Evolutionary conservation across 2,329 filamentous ascomycete species (phyloP), one percentile per base, ranked within the genome.

Genomic region (Penicillium sp.): DNA sequence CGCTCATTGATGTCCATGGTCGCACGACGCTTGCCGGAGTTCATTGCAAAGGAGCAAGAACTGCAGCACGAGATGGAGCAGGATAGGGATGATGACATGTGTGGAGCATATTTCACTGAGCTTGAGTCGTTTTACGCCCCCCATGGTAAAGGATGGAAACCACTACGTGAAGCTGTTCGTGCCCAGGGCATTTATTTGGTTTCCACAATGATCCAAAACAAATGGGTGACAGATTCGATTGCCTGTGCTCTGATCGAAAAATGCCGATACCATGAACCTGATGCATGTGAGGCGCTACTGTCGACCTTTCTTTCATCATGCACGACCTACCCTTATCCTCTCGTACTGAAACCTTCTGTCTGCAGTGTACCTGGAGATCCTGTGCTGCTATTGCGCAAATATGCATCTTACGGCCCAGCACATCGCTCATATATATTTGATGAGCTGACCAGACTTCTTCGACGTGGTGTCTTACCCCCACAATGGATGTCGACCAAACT

Each of bases 21-120:
- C 7, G 56, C 66, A 29, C 67, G 71, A 33, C 67, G 66, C 19
- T 60, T 76, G 19, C 75, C 75, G 4, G 64, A 69, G 23, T 76
- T 75, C 56, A 74, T 77, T 43, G 61, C 68, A 14, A 60, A 64
- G 5, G 75, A 77, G 52, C 74, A 76, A 55, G 60, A 63, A 37
- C 54, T 64, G 37, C 67, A 73, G 31, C 62, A 76, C 52, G 66
- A 70, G 19, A 44, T 56, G 19, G 68, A 71, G 3, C 64, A 67
- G n/a, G 63, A 71, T 34, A 61, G 63, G 4, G 70, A 72, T 16
- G 64, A 70, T 34, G 68, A 77, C 59, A 74, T 76, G 69, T 75
- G 71, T 28, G 68, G 74, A 64, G 67, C 66, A 46, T 74, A 76
- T 52, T 75, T 76, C 55, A 76, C 73, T 6, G 73, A 77, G 52